A percentile compares a stretch with the other conserved stretches of the same genome.
These are phyloP conservation scores for Paspalum vaginatum DNA, from an alignment of 176 grass and related monocot genomes.

Conservation along the genomic window DNA sequence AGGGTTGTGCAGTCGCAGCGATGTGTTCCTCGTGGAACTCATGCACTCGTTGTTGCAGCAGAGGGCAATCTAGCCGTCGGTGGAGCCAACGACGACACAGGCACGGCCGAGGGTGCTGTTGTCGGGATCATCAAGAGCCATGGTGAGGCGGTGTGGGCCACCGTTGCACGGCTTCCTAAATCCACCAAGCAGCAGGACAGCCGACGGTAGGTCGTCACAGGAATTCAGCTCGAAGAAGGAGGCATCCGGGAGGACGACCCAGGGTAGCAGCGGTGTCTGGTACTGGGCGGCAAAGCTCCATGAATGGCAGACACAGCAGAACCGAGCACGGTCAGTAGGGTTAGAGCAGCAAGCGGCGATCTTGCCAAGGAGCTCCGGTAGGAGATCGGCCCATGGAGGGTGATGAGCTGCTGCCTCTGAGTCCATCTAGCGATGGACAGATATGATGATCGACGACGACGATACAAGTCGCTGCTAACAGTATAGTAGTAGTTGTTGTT, in stretches of 20 bases:
- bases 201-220: neutral
- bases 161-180: neutral
- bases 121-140: neutral
- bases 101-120: neutral
- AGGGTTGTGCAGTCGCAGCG: neutral
- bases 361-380: slow-evolving; percentile 5
- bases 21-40: neutral
- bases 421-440: no score
- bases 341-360: neutral
- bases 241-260: neutral
- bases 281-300: neutral
- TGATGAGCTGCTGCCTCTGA: no score
- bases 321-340: neutral
- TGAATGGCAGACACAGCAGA: neutral
- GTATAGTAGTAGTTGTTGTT: no score
- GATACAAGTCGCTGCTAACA: no score
- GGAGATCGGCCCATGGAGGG: neutral
- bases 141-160: neutral
- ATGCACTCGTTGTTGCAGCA: no score
- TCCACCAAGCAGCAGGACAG: neutral
- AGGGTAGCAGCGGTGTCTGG: neutral
- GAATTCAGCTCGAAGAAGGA: neutral
- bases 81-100: neutral
- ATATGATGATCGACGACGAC: no score
- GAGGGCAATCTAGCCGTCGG: neutral